Conservation (phyloP, 179 eudicot genomes). For the Sideroxylon spinosum region DNA sequence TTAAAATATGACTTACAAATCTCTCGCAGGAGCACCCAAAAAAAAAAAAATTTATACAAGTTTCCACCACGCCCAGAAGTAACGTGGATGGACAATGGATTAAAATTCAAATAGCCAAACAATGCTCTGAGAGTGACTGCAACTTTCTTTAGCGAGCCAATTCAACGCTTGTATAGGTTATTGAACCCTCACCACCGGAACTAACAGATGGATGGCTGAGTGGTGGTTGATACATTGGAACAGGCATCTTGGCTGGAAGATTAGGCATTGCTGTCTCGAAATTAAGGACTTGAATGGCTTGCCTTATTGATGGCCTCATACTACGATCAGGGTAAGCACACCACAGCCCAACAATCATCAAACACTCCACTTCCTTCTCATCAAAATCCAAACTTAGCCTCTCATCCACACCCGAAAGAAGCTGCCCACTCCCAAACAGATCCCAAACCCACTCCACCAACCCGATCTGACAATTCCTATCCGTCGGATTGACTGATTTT, state of each 20-base stretch:
- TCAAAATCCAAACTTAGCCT: not conserved
- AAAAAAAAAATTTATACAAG: too few species aligned
- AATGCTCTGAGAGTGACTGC: too few species aligned
- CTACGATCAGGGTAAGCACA: slow-evolving; percentile 18
- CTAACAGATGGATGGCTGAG: too few species aligned
- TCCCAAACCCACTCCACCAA: slow-evolving; percentile 19
- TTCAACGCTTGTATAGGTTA: too few species aligned
- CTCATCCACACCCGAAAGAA: slow-evolving; percentile 7
- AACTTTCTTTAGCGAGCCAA: too few species aligned
- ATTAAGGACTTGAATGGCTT: slow-evolving; percentile 11
- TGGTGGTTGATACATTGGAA: not conserved
- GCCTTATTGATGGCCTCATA: slow-evolving; percentile 11
- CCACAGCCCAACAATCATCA: slow-evolving; percentile 23
- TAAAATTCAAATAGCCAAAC: too few species aligned
- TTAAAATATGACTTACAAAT: too few species aligned
- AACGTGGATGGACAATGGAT: too few species aligned
- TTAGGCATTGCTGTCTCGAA: slow-evolving; percentile 15
- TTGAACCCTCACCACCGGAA: too few species aligned
- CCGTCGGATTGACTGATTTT: not conserved
- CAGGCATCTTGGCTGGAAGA: slow-evolving; percentile 11
- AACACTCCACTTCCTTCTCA: not conserved
- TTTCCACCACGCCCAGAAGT: too few species aligned
- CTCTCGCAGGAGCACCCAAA: too few species aligned
- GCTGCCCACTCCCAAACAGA: slow-evolving; percentile 3
- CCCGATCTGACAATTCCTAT: not conserved